A percentile compares a stretch with the other conserved stretches of the same genome.
Conservation (phyloP, 2,329 filamentous ascomycete genomes). For the Rhynchosporium secalis region DNA sequence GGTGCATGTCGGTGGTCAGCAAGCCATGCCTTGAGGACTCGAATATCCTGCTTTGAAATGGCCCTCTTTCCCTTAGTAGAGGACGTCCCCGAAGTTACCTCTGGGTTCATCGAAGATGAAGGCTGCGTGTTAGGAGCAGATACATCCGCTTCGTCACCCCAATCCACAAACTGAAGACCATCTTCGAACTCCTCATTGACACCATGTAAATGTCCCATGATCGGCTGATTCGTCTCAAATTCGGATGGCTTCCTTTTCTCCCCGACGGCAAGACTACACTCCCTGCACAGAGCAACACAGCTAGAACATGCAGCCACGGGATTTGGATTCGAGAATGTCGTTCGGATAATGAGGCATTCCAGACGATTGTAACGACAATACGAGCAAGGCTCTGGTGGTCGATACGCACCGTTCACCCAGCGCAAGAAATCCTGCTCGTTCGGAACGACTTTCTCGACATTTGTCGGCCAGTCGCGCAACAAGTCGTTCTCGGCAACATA, state of each 20-base stretch:
- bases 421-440: slow-evolving; percentile 11
- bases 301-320: slow-evolving; percentile 10
- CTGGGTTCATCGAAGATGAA: not conserved
- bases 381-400: slow-evolving; percentile 3
- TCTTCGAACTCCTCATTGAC: slow-evolving; percentile 11
- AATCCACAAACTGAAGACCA: slow-evolving; percentile 8
- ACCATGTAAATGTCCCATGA: slow-evolving; percentile 13
- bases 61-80: slow-evolving; percentile 7
- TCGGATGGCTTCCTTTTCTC: slow-evolving; percentile 13
- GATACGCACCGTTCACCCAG: slow-evolving; percentile 10
- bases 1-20: slow-evolving; percentile 12
- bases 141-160: slow-evolving; percentile 9
- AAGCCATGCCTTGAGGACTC: slow-evolving; percentile 10
- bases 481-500: slow-evolving; percentile 8
- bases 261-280: slow-evolving; percentile 10
- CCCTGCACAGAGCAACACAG: slow-evolving; percentile 10
- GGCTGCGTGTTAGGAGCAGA: slow-evolving; percentile 1
- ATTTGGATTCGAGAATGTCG: slow-evolving; percentile 7
- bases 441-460: slow-evolving; percentile 11
- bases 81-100: not conserved
- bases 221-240: slow-evolving; percentile 8
- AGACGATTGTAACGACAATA: slow-evolving; percentile 11
- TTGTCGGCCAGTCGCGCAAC: slow-evolving; percentile 8
- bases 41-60: slow-evolving; percentile 13
- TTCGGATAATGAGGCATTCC: slow-evolving; percentile 13